phyloP scores from a whole-genome alignment of 176 grass and related monocot genomes.

The Eragrostis nindensis region DNA sequence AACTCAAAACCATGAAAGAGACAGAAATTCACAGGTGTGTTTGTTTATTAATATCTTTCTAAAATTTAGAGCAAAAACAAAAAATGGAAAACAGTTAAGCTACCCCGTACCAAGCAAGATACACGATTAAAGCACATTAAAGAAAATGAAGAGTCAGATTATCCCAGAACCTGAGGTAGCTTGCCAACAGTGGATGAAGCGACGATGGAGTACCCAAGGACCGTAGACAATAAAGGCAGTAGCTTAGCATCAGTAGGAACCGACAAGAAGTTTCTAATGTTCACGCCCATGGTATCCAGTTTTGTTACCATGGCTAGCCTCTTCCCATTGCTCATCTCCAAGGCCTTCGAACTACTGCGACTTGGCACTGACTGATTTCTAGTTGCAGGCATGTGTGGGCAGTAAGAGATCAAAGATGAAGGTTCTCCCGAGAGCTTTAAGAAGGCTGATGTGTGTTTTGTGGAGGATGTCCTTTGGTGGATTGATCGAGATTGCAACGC shows the following conservation, averaged over 20 bases:
- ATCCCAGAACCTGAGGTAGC: conserved; percentile 72
- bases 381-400: not conserved
- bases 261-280: conserved; percentile 47
- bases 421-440: conserved; percentile 19
- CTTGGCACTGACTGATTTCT: not conserved
- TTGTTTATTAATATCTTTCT: conserved; percentile 21
- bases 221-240: conserved; percentile 68
- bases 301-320: conserved; percentile 26
- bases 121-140: not conserved
- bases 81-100: not conserved
- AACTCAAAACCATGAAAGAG: not conserved
- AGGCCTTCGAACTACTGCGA: not conserved
- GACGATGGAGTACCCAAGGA: conserved; percentile 79
- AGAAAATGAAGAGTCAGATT: not conserved
- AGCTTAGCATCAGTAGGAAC: conserved; percentile 35
- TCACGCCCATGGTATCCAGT: conserved; percentile 55
- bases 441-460: not conserved
- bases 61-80: not conserved
- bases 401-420: conserved; percentile 20
- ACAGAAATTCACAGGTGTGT: not conserved
- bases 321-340: conserved; percentile 32
- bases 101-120: not conserved
- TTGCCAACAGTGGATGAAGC: conserved; percentile 76
- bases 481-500: not conserved
- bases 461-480: not conserved